Evolutionary conservation across 306 rosid genomes (phyloP), one percentile per base, ranked within the genome.

Genomic region (Benincasa hispida): DNA sequence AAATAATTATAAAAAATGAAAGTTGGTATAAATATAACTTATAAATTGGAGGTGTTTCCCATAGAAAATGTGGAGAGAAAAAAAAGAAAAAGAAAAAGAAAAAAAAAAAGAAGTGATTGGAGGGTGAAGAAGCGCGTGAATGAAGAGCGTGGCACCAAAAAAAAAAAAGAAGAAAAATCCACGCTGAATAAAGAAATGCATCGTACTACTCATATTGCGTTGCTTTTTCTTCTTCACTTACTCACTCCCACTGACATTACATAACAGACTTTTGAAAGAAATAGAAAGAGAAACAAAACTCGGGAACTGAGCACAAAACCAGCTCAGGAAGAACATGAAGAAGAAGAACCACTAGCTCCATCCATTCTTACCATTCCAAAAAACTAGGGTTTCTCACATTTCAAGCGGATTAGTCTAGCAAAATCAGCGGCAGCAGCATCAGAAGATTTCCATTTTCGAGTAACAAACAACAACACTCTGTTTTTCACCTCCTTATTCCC

Each of bases 281-380:
- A 79, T 30, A 2, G 25, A 47, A 48, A 42, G 55, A 47, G 41
- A 72, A 51, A 45, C 24, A 70, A 25, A 25, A 28, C 87, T 86
- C 80, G 91, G 87, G 84, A 85, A 81, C 65, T 72, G 89, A 79
- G 91, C 86, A 1, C 79, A 25, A 72, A 81, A 78, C 48, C 59
- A 78, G 60, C 65, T 63, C 60, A 79, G 54, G 77, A 55, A 35
- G 69, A 81, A 60, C 65, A 25, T 0, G 14, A 55, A 55, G 13
- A 8, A 8, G 13, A 55, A 21, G 2, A 10, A 63, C 47, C 8
- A 62, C 6, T 5, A 47, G 21, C 50, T 3, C 10, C 54, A 1
- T 6, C 48, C 53, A 56, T 57, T 22, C 22, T 22, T 1, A 19
- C 51, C 66, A 8, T 25, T 19, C 61, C 19, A 30, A 15, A 8